These are phyloP conservation scores for Neurospora sp. DNA, from an alignment of 2,329 filamentous ascomycete genomes.

Conservation along the genomic window DNA sequence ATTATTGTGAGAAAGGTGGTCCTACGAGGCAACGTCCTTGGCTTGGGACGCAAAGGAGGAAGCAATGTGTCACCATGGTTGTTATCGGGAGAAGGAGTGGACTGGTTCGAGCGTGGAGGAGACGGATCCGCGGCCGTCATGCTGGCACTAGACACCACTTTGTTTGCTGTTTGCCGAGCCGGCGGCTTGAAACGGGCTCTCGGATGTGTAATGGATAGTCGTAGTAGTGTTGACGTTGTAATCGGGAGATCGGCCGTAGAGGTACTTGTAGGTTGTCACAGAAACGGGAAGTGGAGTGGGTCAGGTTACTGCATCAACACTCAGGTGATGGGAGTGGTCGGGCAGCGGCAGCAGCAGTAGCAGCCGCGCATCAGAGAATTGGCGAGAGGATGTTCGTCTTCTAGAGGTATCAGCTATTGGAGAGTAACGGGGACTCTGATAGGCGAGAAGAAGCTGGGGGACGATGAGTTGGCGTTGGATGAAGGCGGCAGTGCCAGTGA, in stretches of 20 bases:
- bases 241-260: background rate
- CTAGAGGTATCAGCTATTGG: background rate
- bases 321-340: background rate
- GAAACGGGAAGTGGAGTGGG: background rate
- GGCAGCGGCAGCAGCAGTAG: background rate
- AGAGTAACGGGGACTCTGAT: background rate
- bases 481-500: background rate
- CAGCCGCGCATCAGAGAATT: background rate
- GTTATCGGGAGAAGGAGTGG: conserved; percentile 3
- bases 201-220: background rate
- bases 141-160: conserved; percentile 4
- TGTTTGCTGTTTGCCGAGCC: background rate
- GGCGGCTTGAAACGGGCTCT: background rate
- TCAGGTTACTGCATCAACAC: background rate
- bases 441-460: background rate
- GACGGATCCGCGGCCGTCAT: conserved; percentile 13
- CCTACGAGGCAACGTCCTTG: conserved; percentile 22
- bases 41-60: conserved; percentile 1
- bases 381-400: background rate
- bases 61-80: background rate
- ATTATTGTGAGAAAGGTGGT: background rate
- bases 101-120: conserved; percentile 13
- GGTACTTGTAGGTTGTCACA: background rate
- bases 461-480: background rate
- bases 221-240: background rate